phyloP scores from a whole-genome alignment of 2,329 filamentous ascomycete species.

The Penicillium sp. region DNA sequence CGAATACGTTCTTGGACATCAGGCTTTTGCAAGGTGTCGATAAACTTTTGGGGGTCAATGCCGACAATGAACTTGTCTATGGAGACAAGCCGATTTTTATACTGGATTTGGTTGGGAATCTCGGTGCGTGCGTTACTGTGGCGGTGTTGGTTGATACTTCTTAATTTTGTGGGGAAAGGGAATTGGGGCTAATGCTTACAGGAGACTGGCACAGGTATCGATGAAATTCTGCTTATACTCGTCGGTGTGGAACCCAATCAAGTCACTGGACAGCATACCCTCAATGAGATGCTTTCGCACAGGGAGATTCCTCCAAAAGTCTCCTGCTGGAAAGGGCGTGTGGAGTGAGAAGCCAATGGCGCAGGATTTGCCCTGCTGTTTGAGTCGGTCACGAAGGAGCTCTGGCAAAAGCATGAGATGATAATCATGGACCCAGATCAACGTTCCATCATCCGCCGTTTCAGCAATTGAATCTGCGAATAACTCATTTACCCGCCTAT shows the following conservation, averaged over 20 bases:
- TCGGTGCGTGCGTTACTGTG: slow-evolving; percentile 49
- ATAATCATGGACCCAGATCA: slow-evolving; percentile 97
- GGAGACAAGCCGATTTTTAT: slow-evolving; percentile 74
- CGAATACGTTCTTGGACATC: slow-evolving; percentile 78
- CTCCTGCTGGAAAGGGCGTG: slow-evolving; percentile 87
- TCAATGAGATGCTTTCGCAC: slow-evolving; percentile 79
- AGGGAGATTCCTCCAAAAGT: slow-evolving; percentile 88
- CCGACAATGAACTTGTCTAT: slow-evolving; percentile 92
- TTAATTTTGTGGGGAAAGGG: not conserved
- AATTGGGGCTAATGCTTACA: slow-evolving; percentile 49
- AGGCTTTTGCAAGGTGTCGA: slow-evolving; percentile 72
- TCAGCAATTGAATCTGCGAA: slow-evolving; percentile 81
- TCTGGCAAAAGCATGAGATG: slow-evolving; percentile 92
- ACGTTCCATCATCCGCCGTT: slow-evolving; percentile 78
- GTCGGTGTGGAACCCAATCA: slow-evolving; percentile 98
- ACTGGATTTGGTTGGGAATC: slow-evolving; percentile 82
- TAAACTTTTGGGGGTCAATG: slow-evolving; percentile 92
- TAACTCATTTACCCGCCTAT: slow-evolving; percentile 81
- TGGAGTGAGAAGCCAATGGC: slow-evolving; percentile 96
- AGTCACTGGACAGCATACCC: slow-evolving; percentile 80
- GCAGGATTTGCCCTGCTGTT: slow-evolving; percentile 69
- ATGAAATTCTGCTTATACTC: slow-evolving; percentile 91
- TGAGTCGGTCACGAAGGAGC: slow-evolving; percentile 76
- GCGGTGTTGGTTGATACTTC: not conserved
- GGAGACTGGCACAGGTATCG: slow-evolving; percentile 80